phyloP scores from a whole-genome alignment of 306 rosid species.

The Castanea mollissima region DNA sequence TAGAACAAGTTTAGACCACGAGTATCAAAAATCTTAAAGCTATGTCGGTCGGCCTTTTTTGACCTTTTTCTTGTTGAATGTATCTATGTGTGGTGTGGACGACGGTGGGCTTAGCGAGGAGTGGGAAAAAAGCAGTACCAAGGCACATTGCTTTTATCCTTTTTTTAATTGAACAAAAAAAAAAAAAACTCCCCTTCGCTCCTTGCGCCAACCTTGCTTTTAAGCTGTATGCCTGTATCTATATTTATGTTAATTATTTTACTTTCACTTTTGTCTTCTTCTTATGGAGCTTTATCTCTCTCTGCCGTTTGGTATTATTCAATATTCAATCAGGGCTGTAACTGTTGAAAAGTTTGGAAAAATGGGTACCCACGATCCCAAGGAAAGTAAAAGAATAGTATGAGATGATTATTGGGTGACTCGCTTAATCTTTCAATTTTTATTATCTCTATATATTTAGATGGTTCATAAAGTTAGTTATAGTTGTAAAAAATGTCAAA shows the following conservation, averaged over 20 bases:
- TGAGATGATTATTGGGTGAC: too few relatives aligned
- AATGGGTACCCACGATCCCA: too few relatives aligned
- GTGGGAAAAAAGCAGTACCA: conserved; percentile 5
- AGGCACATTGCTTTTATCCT: background rate
- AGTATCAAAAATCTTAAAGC: background rate
- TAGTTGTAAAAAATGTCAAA: too few relatives aligned
- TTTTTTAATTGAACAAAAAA: background rate
- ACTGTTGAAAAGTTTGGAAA: too few relatives aligned
- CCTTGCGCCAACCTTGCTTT: background rate
- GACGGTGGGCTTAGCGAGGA: conserved; percentile 4
- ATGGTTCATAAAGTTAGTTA: too few relatives aligned
- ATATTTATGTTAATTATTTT: background rate
- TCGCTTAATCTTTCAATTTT: too few relatives aligned
- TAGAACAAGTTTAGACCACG: background rate
- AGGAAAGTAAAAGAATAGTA: too few relatives aligned
- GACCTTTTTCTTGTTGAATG: background rate
- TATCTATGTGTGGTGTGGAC: background rate
- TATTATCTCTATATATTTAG: too few relatives aligned
- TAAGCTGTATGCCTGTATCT: background rate
- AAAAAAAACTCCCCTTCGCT: conserved; percentile 7
- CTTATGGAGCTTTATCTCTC: too few relatives aligned
- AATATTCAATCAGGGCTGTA: too few relatives aligned
- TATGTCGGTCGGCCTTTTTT: too few relatives aligned
- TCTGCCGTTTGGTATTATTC: too few relatives aligned
- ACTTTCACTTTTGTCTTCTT: background rate